Percentiles rank a stretch among this genome's conserved stretches.
These are phyloP conservation scores for Aureobasidium sp. DNA, from an alignment of 2,329 filamentous ascomycete species.

Conservation along the genomic window DNA sequence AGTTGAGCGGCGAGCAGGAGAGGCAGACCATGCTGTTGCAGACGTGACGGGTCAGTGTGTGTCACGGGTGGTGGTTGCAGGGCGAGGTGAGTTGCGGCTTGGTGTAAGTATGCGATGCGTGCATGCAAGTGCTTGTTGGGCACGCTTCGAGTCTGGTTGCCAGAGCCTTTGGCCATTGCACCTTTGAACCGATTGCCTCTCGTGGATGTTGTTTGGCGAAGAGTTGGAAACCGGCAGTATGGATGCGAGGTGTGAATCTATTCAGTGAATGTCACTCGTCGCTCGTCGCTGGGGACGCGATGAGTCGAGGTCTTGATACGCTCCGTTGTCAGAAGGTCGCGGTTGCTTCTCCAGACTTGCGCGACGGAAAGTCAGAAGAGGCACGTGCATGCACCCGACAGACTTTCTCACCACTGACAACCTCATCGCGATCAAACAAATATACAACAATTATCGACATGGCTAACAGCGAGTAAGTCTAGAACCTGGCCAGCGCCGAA, in stretches of 20 bases:
- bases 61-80: constrained; percentile 15
- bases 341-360: neutral
- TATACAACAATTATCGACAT: neutral
- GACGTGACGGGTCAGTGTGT: neutral
- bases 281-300: neutral
- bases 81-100: constrained; percentile 63
- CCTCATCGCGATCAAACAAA: neutral
- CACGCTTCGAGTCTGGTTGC: neutral
- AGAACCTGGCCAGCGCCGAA: neutral
- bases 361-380: neutral
- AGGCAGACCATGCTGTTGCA: constrained; percentile 28
- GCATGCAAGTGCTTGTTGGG: neutral
- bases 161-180: neutral
- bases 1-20: constrained; percentile 60
- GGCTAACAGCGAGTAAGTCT: constrained; percentile 15
- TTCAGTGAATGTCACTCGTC: neutral
- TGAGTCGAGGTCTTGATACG: too few species aligned
- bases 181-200: neutral
- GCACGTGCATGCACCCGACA: neutral
- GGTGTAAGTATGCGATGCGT: constrained; percentile 59
- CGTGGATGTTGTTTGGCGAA: too few species aligned
- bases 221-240: neutral
- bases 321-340: neutral
- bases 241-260: too few species aligned
- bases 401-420: neutral